Conservation (phyloP, 2,329 filamentous ascomycete species). For the Fusarium sp. region DNA sequence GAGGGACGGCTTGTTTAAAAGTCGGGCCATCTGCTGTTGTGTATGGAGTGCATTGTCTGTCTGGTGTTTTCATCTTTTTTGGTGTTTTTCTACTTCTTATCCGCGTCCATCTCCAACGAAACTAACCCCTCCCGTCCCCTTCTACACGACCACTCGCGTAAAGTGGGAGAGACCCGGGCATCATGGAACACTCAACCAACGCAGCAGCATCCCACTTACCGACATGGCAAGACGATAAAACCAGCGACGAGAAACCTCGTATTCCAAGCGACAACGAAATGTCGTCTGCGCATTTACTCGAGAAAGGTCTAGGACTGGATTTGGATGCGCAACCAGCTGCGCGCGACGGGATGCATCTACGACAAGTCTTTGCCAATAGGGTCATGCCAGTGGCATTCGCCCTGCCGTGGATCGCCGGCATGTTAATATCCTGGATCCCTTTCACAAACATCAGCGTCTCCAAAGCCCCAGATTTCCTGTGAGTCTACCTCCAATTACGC, state of each 20-base stretch:
- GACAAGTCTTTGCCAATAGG: constrained; percentile 11
- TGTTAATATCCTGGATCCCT: constrained; percentile 39
- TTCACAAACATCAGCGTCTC: constrained; percentile 29
- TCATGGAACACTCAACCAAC: constrained; percentile 16
- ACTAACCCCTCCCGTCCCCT: too few relatives aligned
- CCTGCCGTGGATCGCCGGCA: constrained; percentile 31
- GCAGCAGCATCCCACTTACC: constrained; percentile 31
- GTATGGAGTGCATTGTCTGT: neutral
- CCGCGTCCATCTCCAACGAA: too few relatives aligned
- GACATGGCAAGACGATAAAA: constrained; percentile 14
- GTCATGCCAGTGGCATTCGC: constrained; percentile 31
- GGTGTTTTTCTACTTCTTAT: too few relatives aligned
- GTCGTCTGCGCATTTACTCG: neutral
- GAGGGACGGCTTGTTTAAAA: constrained; percentile 13
- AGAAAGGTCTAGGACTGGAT: neutral
- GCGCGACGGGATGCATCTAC: constrained; percentile 7
- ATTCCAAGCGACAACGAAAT: neutral
- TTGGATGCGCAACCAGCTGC: neutral
- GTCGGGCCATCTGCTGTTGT: constrained; percentile 11
- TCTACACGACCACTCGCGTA: neutral
- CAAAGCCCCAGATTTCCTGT: constrained; percentile 35
- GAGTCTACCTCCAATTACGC: neutral
- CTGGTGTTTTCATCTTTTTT: neutral
- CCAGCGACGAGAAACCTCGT: constrained; percentile 4
- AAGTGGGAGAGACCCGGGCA: constrained; percentile 14